These are phyloP conservation scores for Diddensiella caesifluorescens DNA, from an alignment of 805 yeast genomes.

Conservation along the genomic window DNA sequence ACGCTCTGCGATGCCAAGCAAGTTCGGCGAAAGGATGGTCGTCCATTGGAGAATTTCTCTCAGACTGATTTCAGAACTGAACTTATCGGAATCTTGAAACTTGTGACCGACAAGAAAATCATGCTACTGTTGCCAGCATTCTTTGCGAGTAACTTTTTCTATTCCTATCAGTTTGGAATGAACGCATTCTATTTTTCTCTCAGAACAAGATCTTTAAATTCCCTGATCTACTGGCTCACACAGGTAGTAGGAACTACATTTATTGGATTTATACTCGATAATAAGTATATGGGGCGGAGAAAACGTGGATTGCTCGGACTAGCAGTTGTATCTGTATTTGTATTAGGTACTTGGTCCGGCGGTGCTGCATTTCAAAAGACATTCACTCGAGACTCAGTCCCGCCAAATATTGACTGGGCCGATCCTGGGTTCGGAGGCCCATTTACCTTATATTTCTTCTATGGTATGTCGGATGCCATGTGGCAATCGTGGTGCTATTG, in stretches of 20 bases:
- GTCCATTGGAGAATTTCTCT: slow-evolving; percentile 34
- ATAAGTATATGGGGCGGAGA: slow-evolving; percentile 36
- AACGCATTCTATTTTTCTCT: slow-evolving; percentile 49
- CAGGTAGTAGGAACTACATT: slow-evolving; percentile 52
- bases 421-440: slow-evolving; percentile 42
- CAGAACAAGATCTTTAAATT: slow-evolving; percentile 52
- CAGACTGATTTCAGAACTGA: slow-evolving; percentile 36
- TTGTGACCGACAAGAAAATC: slow-evolving; percentile 37
- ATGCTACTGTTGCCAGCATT: slow-evolving; percentile 50
- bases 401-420: slow-evolving; percentile 36
- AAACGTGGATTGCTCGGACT: slow-evolving; percentile 46
- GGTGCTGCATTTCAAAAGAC: slow-evolving; percentile 22
- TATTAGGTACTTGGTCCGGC: slow-evolving; percentile 42
- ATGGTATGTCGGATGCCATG: slow-evolving; percentile 43
- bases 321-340: slow-evolving; percentile 39
- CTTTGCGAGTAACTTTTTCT: slow-evolving; percentile 53
- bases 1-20: slow-evolving; percentile 23
- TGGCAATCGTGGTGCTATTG: slow-evolving; percentile 44
- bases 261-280: slow-evolving; percentile 45
- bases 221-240: slow-evolving; percentile 46
- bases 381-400: slow-evolving; percentile 14
- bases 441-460: slow-evolving; percentile 45
- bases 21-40: slow-evolving; percentile 45
- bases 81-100: slow-evolving; percentile 35
- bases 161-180: slow-evolving; percentile 51